These are phyloP conservation scores for Naematelia encephala DNA, from an alignment of 768 basidiomycete genomes.

Conservation along the genomic window DNA sequence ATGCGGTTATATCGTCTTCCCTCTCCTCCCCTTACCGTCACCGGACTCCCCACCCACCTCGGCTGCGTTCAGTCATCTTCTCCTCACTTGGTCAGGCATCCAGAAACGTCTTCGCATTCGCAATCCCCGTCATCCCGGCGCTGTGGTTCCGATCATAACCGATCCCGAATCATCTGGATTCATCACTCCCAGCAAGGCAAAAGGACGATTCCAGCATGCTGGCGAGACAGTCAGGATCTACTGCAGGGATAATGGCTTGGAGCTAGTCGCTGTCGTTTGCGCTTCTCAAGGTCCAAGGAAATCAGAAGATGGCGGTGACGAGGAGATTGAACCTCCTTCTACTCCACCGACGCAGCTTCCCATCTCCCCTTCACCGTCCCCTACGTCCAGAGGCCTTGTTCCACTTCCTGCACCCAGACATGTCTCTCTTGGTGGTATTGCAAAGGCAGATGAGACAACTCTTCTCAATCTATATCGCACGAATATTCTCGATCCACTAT, in stretches of 20 bases:
- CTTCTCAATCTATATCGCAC: slow-evolving; percentile 30
- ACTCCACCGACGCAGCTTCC: not conserved
- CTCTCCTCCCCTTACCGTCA: slow-evolving; percentile 33
- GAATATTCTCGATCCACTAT: slow-evolving; percentile 38
- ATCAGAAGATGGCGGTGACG: not conserved
- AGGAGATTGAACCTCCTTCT: not conserved
- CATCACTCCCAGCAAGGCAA: not conserved
- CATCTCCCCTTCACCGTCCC: not conserved
- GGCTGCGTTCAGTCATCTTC: slow-evolving; percentile 24
- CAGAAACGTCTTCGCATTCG: slow-evolving; percentile 31
- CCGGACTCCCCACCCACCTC: slow-evolving; percentile 33
- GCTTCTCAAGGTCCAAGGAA: slow-evolving; percentile 2
- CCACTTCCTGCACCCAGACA: not conserved
- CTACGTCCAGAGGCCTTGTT: not conserved
- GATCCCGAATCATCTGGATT: slow-evolving; percentile 20
- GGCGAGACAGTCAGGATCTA: slow-evolving; percentile 40
- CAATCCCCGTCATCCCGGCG: slow-evolving; percentile 29
- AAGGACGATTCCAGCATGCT: slow-evolving; percentile 30
- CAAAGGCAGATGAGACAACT: slow-evolving; percentile 19
- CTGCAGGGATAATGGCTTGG: slow-evolving; percentile 27
- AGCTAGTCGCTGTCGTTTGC: slow-evolving; percentile 32
- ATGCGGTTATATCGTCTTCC: slow-evolving; percentile 42
- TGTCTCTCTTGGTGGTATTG: slow-evolving; percentile 8
- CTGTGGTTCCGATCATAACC: slow-evolving; percentile 34
- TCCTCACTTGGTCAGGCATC: slow-evolving; percentile 31